Percentiles rank a stretch among this genome's conserved stretches.
Evolutionary conservation across 176 grass and related monocot species (phyloP).

Genomic region (Chrysopogon serrulatus): DNA sequence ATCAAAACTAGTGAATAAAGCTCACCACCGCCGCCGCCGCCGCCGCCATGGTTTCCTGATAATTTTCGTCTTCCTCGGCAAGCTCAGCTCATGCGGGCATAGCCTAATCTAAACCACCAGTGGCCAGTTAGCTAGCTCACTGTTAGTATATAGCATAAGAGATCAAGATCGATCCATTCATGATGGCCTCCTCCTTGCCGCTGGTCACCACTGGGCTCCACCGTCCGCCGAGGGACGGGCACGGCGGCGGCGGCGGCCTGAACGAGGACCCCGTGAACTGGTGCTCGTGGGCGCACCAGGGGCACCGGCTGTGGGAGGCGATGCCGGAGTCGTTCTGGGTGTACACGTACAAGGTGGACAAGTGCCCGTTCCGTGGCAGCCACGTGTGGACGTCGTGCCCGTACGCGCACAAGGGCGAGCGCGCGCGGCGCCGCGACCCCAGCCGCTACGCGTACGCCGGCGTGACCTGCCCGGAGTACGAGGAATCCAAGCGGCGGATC

Average conservation of each 20-base stretch:
- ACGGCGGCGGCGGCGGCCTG: too few species aligned
- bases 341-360: constrained; percentile 58
- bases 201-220: neutral
- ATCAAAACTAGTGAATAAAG: neutral
- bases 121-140: too few species aligned
- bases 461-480: constrained; percentile 38
- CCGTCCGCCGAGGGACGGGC: neutral
- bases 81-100: too few species aligned
- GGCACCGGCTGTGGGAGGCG: constrained; percentile 31
- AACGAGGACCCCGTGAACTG: neutral
- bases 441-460: constrained; percentile 31
- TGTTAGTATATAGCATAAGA: neutral
- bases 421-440: constrained; percentile 44
- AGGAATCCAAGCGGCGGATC: neutral
- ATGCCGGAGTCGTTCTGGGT: constrained; percentile 60
- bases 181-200: neutral
- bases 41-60: neutral
- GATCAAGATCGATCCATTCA: neutral
- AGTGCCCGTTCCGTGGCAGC: constrained; percentile 9
- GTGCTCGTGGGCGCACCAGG: constrained; percentile 11
- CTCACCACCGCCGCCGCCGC: neutral
- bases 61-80: too few species aligned
- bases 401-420: constrained; percentile 52
- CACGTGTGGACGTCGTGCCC: constrained; percentile 66
- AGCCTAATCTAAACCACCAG: too few species aligned